Evolutionary conservation across 495 filamentous ascomycete species (phyloP).

Genomic region (Penicillium subrubescens): DNA sequence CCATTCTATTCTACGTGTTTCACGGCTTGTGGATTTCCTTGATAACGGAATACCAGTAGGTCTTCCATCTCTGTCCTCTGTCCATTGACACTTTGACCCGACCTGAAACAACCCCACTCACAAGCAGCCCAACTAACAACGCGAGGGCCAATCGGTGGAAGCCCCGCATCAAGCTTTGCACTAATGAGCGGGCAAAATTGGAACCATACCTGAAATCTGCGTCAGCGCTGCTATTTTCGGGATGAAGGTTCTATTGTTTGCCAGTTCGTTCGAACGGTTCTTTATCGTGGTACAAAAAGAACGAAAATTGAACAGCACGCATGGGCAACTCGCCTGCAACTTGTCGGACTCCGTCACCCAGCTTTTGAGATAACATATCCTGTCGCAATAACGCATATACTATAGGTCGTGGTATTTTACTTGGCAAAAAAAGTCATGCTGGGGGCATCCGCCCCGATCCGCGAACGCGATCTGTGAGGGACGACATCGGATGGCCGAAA

Average conservation of each 20-base stretch:
- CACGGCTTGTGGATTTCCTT: background rate
- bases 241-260: background rate
- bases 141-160: background rate
- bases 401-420: background rate
- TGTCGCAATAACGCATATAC: background rate
- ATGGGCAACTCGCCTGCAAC: background rate
- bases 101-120: slow-evolving; percentile 3
- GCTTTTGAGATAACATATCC: background rate
- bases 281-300: background rate
- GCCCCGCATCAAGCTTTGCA: slow-evolving; percentile 7
- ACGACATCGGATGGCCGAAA: background rate
- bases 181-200: background rate
- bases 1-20: background rate
- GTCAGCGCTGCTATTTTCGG: slow-evolving; percentile 10
- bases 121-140: slow-evolving; percentile 6
- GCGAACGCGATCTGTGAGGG: slow-evolving; percentile 3
- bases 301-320: background rate
- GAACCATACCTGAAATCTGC: background rate
- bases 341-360: background rate
- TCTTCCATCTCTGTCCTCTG: background rate
- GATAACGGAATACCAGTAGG: background rate
- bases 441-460: background rate
- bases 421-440: background rate
- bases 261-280: background rate
- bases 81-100: background rate